Percentiles rank a stretch among this genome's conserved stretches.
phyloP scores from a whole-genome alignment of 192 early-diverging fungal species.

The Backusella tarrabulga region DNA sequence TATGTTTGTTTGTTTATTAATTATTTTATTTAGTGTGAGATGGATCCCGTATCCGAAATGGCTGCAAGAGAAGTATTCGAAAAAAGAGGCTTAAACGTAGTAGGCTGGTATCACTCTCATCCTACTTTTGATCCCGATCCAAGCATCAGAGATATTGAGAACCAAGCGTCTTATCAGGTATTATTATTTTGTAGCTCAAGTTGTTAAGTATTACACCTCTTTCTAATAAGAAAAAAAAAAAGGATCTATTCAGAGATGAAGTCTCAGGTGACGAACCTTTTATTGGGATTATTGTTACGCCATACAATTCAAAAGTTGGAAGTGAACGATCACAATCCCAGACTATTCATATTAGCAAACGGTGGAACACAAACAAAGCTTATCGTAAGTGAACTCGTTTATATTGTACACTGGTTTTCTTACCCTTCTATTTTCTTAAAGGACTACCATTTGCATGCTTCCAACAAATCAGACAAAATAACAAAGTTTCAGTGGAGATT shows the following conservation, averaged over 20 bases:
- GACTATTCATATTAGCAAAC: constrained; percentile 56
- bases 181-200: background rate
- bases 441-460: constrained; percentile 55
- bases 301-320: constrained; percentile 61
- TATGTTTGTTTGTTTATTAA: background rate
- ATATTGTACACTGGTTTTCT: background rate
- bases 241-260: constrained; percentile 62
- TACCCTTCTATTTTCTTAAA: constrained; percentile 20
- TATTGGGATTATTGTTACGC: constrained; percentile 85
- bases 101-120: constrained; percentile 98
- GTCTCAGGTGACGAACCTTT: constrained; percentile 81
- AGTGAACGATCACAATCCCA: constrained; percentile 56
- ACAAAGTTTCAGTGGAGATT: constrained; percentile 46
- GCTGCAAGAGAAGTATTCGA: constrained; percentile 79
- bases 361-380: constrained; percentile 44
- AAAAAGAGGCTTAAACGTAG: constrained; percentile 57
- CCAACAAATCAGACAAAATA: constrained; percentile 41
- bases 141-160: constrained; percentile 88
- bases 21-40: constrained; percentile 71
- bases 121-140: constrained; percentile 90
- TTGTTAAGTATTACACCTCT: background rate
- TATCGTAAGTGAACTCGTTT: constrained; percentile 48
- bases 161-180: constrained; percentile 85
- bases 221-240: background rate
- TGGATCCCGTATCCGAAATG: constrained; percentile 88